These are phyloP conservation scores for Cystobasidium ongulense DNA, from an alignment of 768 basidiomycete genomes.

Conservation along the genomic window DNA sequence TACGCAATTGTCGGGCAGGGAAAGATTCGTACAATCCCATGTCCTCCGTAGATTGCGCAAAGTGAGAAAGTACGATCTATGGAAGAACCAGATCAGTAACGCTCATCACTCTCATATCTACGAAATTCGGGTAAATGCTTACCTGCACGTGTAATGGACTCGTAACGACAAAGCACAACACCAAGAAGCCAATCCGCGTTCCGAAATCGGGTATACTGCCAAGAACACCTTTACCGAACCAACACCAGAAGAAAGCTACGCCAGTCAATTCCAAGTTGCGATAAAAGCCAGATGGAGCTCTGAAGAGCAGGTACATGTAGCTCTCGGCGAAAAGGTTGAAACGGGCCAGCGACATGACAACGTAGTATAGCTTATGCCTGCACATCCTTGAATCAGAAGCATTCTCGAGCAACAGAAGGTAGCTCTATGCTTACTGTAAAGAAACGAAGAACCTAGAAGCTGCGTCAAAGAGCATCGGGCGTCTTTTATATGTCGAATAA, in stretches of 20 bases:
- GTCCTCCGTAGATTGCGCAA: conserved; percentile 75
- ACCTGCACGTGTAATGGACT: conserved; percentile 94
- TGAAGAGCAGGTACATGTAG: conserved; percentile 60
- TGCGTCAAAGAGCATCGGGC: conserved; percentile 68
- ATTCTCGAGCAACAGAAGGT: not conserved
- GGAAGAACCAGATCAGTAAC: not conserved
- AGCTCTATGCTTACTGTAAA: conserved; percentile 52
- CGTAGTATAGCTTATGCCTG: conserved; percentile 77
- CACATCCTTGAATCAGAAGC: not conserved
- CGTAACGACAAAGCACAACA: conserved; percentile 75
- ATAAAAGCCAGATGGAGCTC: conserved; percentile 55
- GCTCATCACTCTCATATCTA: not conserved
- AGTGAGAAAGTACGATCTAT: conserved; percentile 90
- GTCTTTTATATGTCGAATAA: conserved; percentile 91
- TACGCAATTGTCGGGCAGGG: conserved; percentile 84
- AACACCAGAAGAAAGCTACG: conserved; percentile 75
- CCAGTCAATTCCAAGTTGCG: conserved; percentile 61
- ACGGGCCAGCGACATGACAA: conserved; percentile 78
- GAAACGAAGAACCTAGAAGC: conserved; percentile 60
- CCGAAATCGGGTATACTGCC: conserved; percentile 64
- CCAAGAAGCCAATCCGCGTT: conserved; percentile 61
- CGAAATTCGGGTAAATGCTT: conserved; percentile 36
- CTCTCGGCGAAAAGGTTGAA: conserved; percentile 91
- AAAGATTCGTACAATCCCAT: conserved; percentile 86
- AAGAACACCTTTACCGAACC: conserved; percentile 64